Evolutionary conservation across 495 filamentous ascomycete species (phyloP), one percentile per base, ranked within the genome.

Genomic region (Glonium stellatum): DNA sequence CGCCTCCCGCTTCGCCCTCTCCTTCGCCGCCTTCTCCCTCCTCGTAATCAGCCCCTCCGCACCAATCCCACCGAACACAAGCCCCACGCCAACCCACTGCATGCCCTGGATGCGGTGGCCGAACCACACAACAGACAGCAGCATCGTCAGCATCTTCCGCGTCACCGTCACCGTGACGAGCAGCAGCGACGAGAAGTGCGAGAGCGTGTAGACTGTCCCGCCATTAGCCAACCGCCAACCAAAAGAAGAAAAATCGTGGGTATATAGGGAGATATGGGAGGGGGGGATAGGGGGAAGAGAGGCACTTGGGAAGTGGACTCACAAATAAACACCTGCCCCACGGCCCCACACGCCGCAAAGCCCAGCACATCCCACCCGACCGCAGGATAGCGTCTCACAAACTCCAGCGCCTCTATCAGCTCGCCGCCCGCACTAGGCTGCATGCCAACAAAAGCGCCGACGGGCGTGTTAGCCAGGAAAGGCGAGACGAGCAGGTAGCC

Each of bases 91-190:
- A 27, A 96, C 77, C 88, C 90, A 90, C 75, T 98, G 93, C 78
- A 92, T 95, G 37, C 77, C 73, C 21, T 81, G 86, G 54, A 98
- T 77, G 54, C 80, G 81, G 71, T 98, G 95, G 31, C 95, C 93
- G 73, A 97, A 98, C 78, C 88, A 90, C 54, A 97, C 77, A 25
- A 98, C 93, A 60, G 87, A 92, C 46, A 98, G 79, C 61, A 97
- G 87, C 93, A 98, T 98, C 59, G 91, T 97, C 69, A 97, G 80
- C 95, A 98, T 98, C 77, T 98, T 98, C 63, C 93, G 80, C 47
- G 93, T 98, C 11, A 98, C 93, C 1, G 92, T 98, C 0, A 98
- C 90, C 10, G 93, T 98, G 12, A 97, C 93, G 27, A 98, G 84
- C 53, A 97, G 79, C 57, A 98, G 78, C 9, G 87, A 91, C 36